A percentile compares a stretch with the other conserved stretches of the same genome.
Conservation (phyloP, 805 yeast species). For the Saturnispora kantuleensis region DNA sequence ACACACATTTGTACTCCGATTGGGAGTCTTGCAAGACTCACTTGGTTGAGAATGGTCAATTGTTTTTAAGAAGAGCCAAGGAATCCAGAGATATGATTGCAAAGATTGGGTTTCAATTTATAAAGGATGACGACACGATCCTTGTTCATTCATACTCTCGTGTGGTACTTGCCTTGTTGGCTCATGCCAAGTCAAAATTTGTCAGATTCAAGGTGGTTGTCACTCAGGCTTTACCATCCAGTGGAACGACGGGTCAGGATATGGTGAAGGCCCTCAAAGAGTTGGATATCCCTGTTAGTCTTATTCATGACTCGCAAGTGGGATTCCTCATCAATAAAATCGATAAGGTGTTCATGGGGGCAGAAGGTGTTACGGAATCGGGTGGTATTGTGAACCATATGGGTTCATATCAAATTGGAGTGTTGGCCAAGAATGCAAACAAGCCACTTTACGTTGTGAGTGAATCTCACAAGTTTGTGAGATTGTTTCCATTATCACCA, state of each 20-base stretch:
- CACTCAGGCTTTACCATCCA: slow-evolving; percentile 86
- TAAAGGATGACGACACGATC: slow-evolving; percentile 85
- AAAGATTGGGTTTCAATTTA: slow-evolving; percentile 75
- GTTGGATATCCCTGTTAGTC: slow-evolving; percentile 74
- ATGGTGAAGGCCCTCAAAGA: slow-evolving; percentile 62
- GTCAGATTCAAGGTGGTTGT: slow-evolving; percentile 83
- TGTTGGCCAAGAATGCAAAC: slow-evolving; percentile 78
- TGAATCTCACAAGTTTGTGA: slow-evolving; percentile 91
- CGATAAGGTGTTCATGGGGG: slow-evolving; percentile 92
- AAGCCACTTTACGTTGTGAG: slow-evolving; percentile 92
- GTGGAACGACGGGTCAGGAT: slow-evolving; percentile 66
- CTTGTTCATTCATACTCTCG: slow-evolving; percentile 88
- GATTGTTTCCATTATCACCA: slow-evolving; percentile 90
- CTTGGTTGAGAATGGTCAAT: slow-evolving; percentile 85
- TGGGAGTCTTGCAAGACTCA: slow-evolving; percentile 91
- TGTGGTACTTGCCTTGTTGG: slow-evolving; percentile 70
- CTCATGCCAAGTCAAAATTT: slow-evolving; percentile 65
- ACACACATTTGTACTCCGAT: slow-evolving; percentile 78
- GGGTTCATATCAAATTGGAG: slow-evolving; percentile 93
- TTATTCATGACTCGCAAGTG: slow-evolving; percentile 87
- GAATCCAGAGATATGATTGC: slow-evolving; percentile 84
- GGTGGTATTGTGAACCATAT: slow-evolving; percentile 96
- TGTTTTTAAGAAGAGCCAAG: slow-evolving; percentile 86
- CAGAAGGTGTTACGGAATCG: slow-evolving; percentile 98
- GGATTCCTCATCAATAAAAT: slow-evolving; percentile 87